Evolutionary conservation across 169 alveolate genomes (phyloP), one percentile per base, ranked within the genome.

Genomic region (Theileria luwenshuni): DNA sequence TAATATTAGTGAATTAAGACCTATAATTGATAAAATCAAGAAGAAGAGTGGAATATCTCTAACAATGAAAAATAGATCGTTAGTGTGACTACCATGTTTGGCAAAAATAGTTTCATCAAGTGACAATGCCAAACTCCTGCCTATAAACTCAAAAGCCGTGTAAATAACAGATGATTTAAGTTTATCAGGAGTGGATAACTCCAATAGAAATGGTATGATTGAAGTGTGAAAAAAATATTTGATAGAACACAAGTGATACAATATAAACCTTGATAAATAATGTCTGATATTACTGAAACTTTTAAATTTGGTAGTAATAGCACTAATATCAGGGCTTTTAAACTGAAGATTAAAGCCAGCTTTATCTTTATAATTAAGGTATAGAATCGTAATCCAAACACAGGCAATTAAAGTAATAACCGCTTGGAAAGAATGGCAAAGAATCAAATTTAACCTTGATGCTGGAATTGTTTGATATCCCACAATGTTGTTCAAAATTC

Each of bases 341-440:
- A n/a, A n/a, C n/a, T 8, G 19, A 54, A 25, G n/a, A 8, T n/a
- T 2, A 54, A 2, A 27, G 27, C 33, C 28, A 6, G 10, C 63
- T 56, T 56, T 25, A 13, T 62, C 15, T 33, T 27, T 23, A 21
- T 62, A 30, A 19, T 8, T 15, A 5, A 68, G 5, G 35, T 45
- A 68, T 49, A 68, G 51, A 15, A 68, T n/a, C 7, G 65, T 51
- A 21, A 42, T 25, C 76, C 76, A 68, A 41, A 68, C 58, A 41
- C 73, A 35, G 0, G 49, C 76, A 30, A 68, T 21, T 0, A 51
- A 25, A 17, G 76, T 68, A 32, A 68, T 35, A n/a, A 68, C 21
- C 6, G 76, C 76, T n/a, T 54, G 76, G 25, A 54, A 51, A 21
- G 32, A 17, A 28, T 28, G 74, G 33, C 75, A 52, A 17, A 68